phyloP scores from a whole-genome alignment of 176 grass and related monocot species.

The Thinopyrum elongatum region DNA sequence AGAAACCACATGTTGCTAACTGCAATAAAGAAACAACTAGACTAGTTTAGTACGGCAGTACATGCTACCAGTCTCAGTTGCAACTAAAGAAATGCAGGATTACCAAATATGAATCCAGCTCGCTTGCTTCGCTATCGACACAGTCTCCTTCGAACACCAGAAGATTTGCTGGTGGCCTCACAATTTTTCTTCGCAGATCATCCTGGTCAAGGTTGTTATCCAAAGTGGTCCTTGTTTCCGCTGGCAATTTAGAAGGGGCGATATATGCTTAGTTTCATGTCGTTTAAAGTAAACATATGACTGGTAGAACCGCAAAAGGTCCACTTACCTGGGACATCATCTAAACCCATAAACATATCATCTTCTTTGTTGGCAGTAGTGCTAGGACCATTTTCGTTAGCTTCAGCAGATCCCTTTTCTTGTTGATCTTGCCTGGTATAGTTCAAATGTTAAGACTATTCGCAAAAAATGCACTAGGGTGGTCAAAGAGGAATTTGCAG shows the following conservation, averaged over 20 bases:
- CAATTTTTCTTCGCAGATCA: constrained; percentile 44
- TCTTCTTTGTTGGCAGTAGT: constrained; percentile 52
- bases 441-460: constrained; percentile 27
- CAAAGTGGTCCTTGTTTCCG: constrained; percentile 68
- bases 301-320: not conserved
- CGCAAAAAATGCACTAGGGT: constrained; percentile 12
- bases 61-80: constrained; percentile 23
- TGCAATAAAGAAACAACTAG: constrained; percentile 50
- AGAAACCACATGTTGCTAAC: constrained; percentile 93
- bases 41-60: constrained; percentile 26
- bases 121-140: constrained; percentile 75
- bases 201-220: constrained; percentile 51
- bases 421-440: constrained; percentile 70
- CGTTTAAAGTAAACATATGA: constrained; percentile 14
- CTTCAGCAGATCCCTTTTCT: constrained; percentile 58
- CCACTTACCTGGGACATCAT: constrained; percentile 80
- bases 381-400: constrained; percentile 47
- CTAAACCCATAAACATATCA: constrained; percentile 75
- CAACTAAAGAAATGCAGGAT: constrained; percentile 27
- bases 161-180: constrained; percentile 85
- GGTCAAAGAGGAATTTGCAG: not conserved
- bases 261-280: constrained; percentile 3
- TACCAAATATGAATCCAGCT: constrained; percentile 95
- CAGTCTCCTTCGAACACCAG: constrained; percentile 98
- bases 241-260: constrained; percentile 45